These are phyloP conservation scores for Sarcodon sp. DNA, from an alignment of 768 basidiomycete genomes.

Conservation along the genomic window DNA sequence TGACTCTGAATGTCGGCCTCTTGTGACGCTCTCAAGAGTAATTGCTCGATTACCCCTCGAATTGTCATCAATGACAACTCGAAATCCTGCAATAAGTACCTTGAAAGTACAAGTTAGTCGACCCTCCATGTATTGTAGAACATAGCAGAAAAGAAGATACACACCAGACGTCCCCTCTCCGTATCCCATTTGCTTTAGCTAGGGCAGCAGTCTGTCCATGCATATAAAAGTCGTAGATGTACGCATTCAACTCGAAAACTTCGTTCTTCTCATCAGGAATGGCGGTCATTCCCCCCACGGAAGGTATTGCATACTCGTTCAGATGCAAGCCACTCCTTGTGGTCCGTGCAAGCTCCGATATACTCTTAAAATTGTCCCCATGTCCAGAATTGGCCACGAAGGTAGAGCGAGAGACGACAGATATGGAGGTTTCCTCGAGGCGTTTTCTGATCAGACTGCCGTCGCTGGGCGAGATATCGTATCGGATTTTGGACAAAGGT, in stretches of 20 bases:
- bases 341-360: constrained; percentile 39
- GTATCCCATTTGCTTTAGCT: constrained; percentile 39
- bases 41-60: constrained; percentile 33
- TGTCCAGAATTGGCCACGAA: constrained; percentile 65
- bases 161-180: constrained; percentile 48
- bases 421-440: constrained; percentile 4
- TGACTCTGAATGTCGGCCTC: constrained; percentile 1
- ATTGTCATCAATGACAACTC: constrained; percentile 34
- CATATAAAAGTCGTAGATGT: constrained; percentile 53
- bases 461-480: constrained; percentile 8
- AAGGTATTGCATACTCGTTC: constrained; percentile 49
- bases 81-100: constrained; percentile 46
- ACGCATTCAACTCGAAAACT: constrained; percentile 39
- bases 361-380: constrained; percentile 34
- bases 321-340: constrained; percentile 40
- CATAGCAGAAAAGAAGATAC: background rate
- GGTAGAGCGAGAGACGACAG: constrained; percentile 33
- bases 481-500: constrained; percentile 29
- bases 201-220: constrained; percentile 47
- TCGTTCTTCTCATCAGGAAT: constrained; percentile 10
- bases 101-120: background rate
- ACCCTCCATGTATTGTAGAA: constrained; percentile 37
- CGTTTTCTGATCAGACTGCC: background rate
- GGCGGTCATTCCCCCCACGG: constrained; percentile 24
- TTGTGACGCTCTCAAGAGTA: constrained; percentile 19